A percentile compares a stretch with the other conserved stretches of the same genome.
Evolutionary conservation across 352 stramenopile genomes (phyloP).

Genomic region (Thraustochytrium sp.): DNA sequence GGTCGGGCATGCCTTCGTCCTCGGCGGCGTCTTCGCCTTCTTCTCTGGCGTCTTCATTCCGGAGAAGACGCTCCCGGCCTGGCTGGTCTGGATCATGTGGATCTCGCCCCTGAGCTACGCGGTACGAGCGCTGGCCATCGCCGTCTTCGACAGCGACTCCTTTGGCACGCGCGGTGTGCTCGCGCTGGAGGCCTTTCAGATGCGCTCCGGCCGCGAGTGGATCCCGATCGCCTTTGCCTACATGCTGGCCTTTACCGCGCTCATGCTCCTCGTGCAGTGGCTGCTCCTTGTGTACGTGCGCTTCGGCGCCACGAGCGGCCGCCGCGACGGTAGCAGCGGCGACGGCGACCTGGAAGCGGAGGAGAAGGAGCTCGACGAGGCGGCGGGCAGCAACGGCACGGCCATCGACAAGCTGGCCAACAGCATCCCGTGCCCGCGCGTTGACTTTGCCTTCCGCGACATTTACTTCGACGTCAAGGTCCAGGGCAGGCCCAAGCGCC

Average conservation of each 20-base stretch:
- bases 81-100: background rate
- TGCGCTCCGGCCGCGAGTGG: background rate
- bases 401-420: too few species aligned
- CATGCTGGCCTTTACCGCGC: background rate
- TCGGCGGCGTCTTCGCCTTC: background rate
- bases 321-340: too few species aligned
- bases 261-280: background rate
- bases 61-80: background rate
- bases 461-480: background rate
- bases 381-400: too few species aligned
- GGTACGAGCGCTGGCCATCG: background rate
- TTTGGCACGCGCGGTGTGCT: background rate
- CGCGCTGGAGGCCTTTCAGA: background rate
- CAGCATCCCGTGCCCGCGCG: too few species aligned
- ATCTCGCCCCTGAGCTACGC: background rate
- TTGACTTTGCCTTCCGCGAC: background rate
- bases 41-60: background rate
- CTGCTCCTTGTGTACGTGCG: background rate
- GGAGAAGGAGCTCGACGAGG: too few species aligned
- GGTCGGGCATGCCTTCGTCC: background rate
- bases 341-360: too few species aligned
- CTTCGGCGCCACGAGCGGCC: too few species aligned
- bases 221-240: background rate
- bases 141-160: background rate
- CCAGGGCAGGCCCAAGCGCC: slow-evolving; percentile 45